A percentile compares a stretch with the other conserved stretches of the same genome.
phyloP scores from a whole-genome alignment of 768 basidiomycete genomes.

The Boletus vermiculosoides region DNA sequence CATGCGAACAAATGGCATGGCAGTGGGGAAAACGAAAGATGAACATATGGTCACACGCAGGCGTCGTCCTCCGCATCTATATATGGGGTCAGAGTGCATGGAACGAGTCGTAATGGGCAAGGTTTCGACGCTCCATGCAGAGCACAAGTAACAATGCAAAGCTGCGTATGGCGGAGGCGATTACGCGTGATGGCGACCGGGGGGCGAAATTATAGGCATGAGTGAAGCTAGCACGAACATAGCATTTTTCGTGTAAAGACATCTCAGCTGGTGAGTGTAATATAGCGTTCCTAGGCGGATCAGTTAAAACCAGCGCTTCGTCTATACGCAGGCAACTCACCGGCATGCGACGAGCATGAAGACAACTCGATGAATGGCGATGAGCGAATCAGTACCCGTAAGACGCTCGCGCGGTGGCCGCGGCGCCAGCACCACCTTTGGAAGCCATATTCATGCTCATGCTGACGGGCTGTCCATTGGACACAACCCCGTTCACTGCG shows the following conservation, averaged over 20 bases:
- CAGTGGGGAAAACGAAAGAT: constrained; percentile 18
- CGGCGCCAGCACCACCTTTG: constrained; percentile 36
- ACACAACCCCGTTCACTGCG: constrained; percentile 24
- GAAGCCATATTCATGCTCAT: constrained; percentile 42
- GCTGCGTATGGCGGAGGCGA: constrained; percentile 8
- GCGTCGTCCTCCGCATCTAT: constrained; percentile 22
- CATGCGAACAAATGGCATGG: constrained; percentile 19
- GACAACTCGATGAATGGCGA: constrained; percentile 2
- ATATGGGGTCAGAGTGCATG: constrained; percentile 12
- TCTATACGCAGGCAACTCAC: constrained; percentile 11
- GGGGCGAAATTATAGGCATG: constrained; percentile 19
- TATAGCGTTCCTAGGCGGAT: constrained; percentile 15
- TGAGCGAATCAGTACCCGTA: constrained; percentile 38
- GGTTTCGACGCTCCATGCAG: constrained; percentile 2
- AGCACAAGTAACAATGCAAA: constrained; percentile 12
- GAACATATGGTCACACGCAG: constrained; percentile 20
- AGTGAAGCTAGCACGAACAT: constrained; percentile 19
- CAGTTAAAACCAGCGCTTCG: not conserved
- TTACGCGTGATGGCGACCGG: constrained; percentile 12
- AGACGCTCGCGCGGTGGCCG: constrained; percentile 34
- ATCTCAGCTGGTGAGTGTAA: constrained; percentile 15
- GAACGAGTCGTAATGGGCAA: not conserved
- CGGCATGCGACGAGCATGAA: constrained; percentile 8
- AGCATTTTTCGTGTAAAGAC: constrained; percentile 19
- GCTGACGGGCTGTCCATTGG: constrained; percentile 40